phyloP scores from a whole-genome alignment of 352 stramenopile species.

The Pythium folliculosum region DNA sequence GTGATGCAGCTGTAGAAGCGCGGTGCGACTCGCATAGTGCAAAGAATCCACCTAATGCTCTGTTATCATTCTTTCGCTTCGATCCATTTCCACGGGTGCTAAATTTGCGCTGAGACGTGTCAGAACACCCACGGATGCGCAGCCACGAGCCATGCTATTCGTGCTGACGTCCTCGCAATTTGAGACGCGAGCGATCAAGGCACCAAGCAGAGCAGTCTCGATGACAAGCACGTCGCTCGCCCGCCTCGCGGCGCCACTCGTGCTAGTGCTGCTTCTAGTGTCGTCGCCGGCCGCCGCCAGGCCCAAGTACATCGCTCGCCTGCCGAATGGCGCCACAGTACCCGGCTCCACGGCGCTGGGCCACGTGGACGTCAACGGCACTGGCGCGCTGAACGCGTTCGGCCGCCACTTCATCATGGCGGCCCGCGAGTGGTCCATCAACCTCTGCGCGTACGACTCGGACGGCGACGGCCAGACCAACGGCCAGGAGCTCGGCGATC shows the following conservation, averaged over 20 bases:
- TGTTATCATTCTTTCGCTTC: not conserved
- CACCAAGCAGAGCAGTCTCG: too few species aligned
- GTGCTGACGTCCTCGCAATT: not conserved
- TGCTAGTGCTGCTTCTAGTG: not conserved
- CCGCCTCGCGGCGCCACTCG: not conserved
- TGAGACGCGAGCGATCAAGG: too few species aligned
- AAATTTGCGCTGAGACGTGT: not conserved
- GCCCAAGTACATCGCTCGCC: slow-evolving; percentile 24
- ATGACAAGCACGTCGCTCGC: not conserved
- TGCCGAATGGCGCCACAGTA: slow-evolving; percentile 37
- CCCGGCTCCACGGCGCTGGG: slow-evolving; percentile 23
- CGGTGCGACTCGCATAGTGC: too few species aligned
- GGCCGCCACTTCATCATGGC: slow-evolving; percentile 42
- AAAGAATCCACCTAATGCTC: too few species aligned
- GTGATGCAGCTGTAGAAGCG: not conserved
- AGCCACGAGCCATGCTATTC: not conserved
- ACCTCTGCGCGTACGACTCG: slow-evolving; percentile 42
- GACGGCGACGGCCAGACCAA: slow-evolving; percentile 64
- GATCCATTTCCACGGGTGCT: not conserved
- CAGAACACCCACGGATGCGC: too few species aligned
- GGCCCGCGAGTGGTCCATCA: slow-evolving; percentile 34
- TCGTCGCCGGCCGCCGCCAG: not conserved
- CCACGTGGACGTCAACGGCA: slow-evolving; percentile 15
- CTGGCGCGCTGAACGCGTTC: slow-evolving; percentile 35
- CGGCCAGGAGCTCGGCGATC: slow-evolving; percentile 65